Evolutionary conservation across 768 basidiomycete genomes (phyloP), one percentile per base, ranked within the genome.

Genomic region (Tricholoma matsutake): DNA sequence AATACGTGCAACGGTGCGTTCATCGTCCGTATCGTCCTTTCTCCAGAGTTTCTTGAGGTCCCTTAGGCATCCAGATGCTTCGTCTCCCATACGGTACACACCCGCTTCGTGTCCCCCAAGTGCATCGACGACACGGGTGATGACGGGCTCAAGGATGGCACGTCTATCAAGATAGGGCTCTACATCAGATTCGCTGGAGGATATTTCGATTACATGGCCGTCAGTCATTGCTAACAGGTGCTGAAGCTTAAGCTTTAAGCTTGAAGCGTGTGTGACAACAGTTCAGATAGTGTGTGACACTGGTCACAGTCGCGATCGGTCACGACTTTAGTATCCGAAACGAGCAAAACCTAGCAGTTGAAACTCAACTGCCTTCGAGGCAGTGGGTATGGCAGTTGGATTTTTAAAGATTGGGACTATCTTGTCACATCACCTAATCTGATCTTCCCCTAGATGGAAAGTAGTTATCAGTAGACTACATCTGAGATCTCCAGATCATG

Each of bases 31-130:
- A 68, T 98, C 97, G 73, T 99, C 97, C 73, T 93, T 91, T 56
- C 96, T 78, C 97, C 96, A 98, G 54, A 96, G 83, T 66, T 88
- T 92, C 77, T 98, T 98, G 62, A 99, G 80, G 72, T 98, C 97
- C 67, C 92, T 92, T 66, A 99, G 73, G 73, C 94, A 96, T 2
- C 90, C 90, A 61, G 78, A 77, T n/a, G 82, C 86, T 63, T 92
- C 86, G 77, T 94, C 92, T 45, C 92, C 92, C 68, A 93, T 83
- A 45, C 86, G 79, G 73, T 94, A 94, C 4, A 69, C 73, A 20
- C 79, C 82, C 16, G 72, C 81, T 73, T 94, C 90, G 64, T 82
- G 77, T 1, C 92, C 92, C 43, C 92, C 92, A 0, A 94, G 79
- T 2, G 92, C 92, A 66, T 88, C 87, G 28, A 94, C 86, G 34